A percentile compares a stretch with the other conserved stretches of the same genome.
These are phyloP conservation scores for Jatropha podagrica DNA, from an alignment of 441 rosid genomes.

Conservation along the genomic window DNA sequence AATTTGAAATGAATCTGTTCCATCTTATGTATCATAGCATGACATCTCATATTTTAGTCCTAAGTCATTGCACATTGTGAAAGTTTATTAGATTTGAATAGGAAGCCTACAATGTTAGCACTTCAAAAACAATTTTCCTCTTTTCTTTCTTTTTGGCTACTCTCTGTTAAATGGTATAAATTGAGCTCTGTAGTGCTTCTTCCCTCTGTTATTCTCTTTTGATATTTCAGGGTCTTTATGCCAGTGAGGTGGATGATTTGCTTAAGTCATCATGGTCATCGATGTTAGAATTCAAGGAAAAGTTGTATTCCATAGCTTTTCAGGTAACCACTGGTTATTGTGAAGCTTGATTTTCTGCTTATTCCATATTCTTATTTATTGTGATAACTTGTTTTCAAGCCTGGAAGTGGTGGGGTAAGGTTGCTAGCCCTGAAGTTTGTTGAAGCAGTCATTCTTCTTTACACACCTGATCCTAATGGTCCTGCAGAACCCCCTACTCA, in stretches of 20 bases:
- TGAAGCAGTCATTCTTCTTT: constrained; percentile 84
- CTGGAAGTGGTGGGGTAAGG: constrained; percentile 81
- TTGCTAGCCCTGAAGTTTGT: constrained; percentile 86
- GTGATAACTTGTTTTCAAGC: constrained; percentile 43
- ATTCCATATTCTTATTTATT: constrained; percentile 34
- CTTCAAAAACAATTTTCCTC: not conserved
- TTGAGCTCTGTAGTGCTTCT: constrained; percentile 20
- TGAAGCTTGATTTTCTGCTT: constrained; percentile 21
- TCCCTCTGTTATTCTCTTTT: constrained; percentile 3
- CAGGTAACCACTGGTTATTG: constrained; percentile 46
- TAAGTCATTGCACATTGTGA: not conserved
- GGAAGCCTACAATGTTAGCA: not conserved
- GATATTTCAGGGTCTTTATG: constrained; percentile 59
- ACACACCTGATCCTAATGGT: constrained; percentile 85
- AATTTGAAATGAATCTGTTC: not conserved
- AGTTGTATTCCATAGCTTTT: constrained; percentile 74
- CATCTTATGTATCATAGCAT: not conserved
- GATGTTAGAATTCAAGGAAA: constrained; percentile 88
- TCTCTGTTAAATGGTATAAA: too few relatives aligned
- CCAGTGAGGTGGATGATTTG: constrained; percentile 64
- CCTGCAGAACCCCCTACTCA: constrained; percentile 58
- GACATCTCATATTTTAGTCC: not conserved
- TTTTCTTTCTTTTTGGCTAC: not conserved
- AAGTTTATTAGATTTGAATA: not conserved
- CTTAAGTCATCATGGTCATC: constrained; percentile 83